phyloP scores from a whole-genome alignment of 2,329 filamentous ascomycete species.

The Pseudopyricularia javanii region DNA sequence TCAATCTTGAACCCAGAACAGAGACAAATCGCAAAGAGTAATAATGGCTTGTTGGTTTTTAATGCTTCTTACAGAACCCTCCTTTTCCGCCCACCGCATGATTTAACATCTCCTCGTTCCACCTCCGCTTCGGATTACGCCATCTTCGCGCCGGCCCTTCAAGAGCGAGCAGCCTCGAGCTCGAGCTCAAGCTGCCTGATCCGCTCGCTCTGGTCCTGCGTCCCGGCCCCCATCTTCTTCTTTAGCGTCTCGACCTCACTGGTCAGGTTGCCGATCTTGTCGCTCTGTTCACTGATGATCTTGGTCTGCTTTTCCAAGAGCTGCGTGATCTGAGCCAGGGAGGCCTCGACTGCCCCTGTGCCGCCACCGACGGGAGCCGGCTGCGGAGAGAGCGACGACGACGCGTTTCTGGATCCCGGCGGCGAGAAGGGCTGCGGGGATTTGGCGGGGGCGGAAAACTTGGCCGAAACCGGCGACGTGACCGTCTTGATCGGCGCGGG shows the following conservation, averaged over 20 bases:
- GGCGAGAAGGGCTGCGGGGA: conserved; percentile 14
- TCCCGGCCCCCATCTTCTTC: conserved; percentile 46
- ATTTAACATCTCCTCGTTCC: neutral
- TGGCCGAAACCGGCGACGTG: conserved; percentile 18
- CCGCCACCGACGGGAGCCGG: conserved; percentile 21
- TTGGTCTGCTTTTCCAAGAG: conserved; percentile 66
- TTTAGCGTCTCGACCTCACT: conserved; percentile 71
- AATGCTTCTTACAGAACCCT: too few relatives aligned
- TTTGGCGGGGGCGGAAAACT: conserved; percentile 21
- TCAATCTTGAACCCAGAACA: too few relatives aligned
- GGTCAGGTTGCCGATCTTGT: conserved; percentile 60
- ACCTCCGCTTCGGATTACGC: too few relatives aligned
- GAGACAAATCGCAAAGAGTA: too few relatives aligned
- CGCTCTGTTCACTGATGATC: conserved; percentile 63
- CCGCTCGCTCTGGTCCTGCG: conserved; percentile 53
- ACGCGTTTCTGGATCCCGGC: conserved; percentile 15
- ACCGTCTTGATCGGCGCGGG: conserved; percentile 27
- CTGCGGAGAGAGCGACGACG: conserved; percentile 23
- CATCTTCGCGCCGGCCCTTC: too few relatives aligned
- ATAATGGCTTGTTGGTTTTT: too few relatives aligned
- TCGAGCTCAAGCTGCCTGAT: conserved; percentile 58
- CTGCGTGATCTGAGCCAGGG: conserved; percentile 65
- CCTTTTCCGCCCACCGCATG: neutral
- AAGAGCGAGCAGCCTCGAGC: conserved; percentile 51
- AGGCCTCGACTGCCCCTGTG: conserved; percentile 44